phyloP scores from a whole-genome alignment of 2,329 filamentous ascomycete genomes.

The Talaromyces sp. region DNA sequence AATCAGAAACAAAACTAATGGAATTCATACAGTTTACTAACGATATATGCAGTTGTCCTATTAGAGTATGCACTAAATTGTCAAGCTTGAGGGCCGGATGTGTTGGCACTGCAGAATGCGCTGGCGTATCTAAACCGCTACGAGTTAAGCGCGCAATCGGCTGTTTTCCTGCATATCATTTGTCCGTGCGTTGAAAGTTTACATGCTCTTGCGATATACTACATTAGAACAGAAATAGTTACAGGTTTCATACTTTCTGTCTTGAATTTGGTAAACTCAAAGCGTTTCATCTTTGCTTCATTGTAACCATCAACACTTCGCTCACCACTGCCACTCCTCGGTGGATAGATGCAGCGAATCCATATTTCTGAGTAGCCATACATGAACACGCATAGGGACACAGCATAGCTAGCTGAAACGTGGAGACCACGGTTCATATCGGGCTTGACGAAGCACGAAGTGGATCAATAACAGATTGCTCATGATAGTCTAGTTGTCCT shows the following conservation, averaged over 20 bases:
- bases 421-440: background rate
- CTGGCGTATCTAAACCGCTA: slow-evolving; percentile 11
- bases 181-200: background rate
- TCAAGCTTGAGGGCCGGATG: background rate
- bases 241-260: background rate
- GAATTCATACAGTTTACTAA: background rate
- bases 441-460: background rate
- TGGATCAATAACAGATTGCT: background rate
- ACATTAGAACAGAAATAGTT: background rate
- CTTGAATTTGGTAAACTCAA: background rate
- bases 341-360: background rate
- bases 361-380: background rate
- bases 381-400: background rate
- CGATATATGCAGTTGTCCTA: slow-evolving; percentile 3
- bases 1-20: background rate
- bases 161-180: background rate
- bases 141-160: slow-evolving; percentile 4
- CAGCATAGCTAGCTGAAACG: background rate
- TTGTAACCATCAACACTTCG: background rate
- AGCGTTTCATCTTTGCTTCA: background rate
- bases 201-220: background rate
- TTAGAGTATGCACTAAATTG: slow-evolving; percentile 10
- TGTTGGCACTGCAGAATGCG: slow-evolving; percentile 16
- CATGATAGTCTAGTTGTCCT: background rate
- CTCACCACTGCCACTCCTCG: background rate